phyloP scores from a whole-genome alignment of 495 filamentous ascomycete species.

The Delitschia confertaspora region DNA sequence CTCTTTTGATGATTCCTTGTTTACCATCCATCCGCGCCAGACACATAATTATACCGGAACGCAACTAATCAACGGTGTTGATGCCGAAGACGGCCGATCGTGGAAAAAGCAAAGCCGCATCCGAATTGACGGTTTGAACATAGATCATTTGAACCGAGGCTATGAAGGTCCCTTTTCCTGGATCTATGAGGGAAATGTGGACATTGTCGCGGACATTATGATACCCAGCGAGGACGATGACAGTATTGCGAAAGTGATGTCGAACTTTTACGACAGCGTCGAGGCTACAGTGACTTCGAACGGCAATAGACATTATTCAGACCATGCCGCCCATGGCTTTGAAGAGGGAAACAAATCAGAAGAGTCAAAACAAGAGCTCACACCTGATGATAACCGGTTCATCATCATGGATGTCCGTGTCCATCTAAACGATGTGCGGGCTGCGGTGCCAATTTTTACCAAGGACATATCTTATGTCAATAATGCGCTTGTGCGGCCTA shows the following conservation, averaged over 20 bases:
- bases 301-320: constrained; percentile 11
- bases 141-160: constrained; percentile 91
- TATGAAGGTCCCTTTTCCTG: constrained; percentile 92
- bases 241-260: constrained; percentile 81
- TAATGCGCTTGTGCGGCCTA: constrained; percentile 86
- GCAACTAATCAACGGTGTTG: constrained; percentile 43
- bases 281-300: constrained; percentile 76
- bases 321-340: constrained; percentile 7
- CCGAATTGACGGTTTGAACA: constrained; percentile 85
- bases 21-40: constrained; percentile 93
- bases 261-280: constrained; percentile 87
- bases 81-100: constrained; percentile 43
- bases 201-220: constrained; percentile 92
- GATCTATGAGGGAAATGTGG: constrained; percentile 93
- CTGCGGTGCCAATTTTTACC: constrained; percentile 84
- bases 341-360: constrained; percentile 15
- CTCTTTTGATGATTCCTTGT: constrained; percentile 88
- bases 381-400: constrained; percentile 57
- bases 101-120: constrained; percentile 94
- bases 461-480: constrained; percentile 89
- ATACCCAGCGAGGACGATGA: constrained; percentile 80
- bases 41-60: constrained; percentile 60
- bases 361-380: constrained; percentile 8
- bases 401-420: constrained; percentile 83
- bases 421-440: constrained; percentile 84